A percentile compares a stretch with the other conserved stretches of the same genome.
Conservation (phyloP, 345 rosid genomes). For the Gossypium stocksii region DNA sequence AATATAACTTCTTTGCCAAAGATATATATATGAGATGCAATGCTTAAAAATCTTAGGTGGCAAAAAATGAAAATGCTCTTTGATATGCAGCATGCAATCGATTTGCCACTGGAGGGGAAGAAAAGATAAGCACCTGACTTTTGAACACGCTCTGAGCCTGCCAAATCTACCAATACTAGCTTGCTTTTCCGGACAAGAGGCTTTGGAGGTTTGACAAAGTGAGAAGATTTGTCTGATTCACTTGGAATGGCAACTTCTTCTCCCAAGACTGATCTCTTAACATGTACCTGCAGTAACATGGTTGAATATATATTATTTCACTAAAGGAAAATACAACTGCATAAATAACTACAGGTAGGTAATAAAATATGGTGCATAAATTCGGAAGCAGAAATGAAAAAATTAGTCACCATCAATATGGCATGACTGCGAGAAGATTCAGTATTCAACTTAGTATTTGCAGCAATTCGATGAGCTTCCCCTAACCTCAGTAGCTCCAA, state of each 20-base stretch:
- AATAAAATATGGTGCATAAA: neutral
- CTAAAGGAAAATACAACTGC: constrained; percentile 19
- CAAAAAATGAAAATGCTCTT: neutral
- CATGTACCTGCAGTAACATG: constrained; percentile 58
- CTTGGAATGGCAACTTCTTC: constrained; percentile 48
- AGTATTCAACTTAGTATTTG: constrained; percentile 88
- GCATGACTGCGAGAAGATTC: constrained; percentile 99
- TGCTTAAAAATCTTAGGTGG: neutral
- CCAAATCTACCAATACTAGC: constrained; percentile 91
- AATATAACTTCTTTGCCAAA: neutral
- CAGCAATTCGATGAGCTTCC: constrained; percentile 92
- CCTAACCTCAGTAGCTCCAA: constrained; percentile 74
- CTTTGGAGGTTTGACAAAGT: constrained; percentile 61
- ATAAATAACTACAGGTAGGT: constrained; percentile 5
- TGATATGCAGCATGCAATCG: neutral
- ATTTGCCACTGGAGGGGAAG: neutral
- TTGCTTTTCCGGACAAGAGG: constrained; percentile 83
- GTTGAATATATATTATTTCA: constrained; percentile 1
- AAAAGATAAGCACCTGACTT: constrained; percentile 66
- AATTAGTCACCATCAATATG: constrained; percentile 67
- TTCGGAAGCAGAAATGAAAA: constrained; percentile 7
- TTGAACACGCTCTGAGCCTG: constrained; percentile 97
- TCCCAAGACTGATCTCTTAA: constrained; percentile 69
- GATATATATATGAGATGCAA: neutral
- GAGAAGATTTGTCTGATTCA: constrained; percentile 53